These are phyloP conservation scores for Alternaria brassicae DNA, from an alignment of 2,329 filamentous ascomycete genomes.

Conservation along the genomic window DNA sequence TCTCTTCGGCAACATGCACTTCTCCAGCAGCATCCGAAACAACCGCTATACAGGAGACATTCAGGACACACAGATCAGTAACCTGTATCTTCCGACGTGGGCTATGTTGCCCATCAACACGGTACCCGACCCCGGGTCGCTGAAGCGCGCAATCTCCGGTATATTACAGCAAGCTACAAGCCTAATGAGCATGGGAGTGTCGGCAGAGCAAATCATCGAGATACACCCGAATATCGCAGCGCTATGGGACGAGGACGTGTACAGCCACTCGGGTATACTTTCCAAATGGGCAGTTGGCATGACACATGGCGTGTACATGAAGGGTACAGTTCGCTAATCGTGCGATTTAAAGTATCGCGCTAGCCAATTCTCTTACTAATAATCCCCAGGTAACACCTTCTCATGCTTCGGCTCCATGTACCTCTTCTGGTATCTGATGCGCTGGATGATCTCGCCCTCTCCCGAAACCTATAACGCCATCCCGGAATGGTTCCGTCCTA, in stretches of 20 bases:
- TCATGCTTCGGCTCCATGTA: conserved; percentile 37
- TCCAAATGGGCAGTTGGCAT: conserved; percentile 33
- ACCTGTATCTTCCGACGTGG: conserved; percentile 34
- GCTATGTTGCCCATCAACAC: conserved; percentile 35
- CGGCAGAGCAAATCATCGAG: conserved; percentile 24
- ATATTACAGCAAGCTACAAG: conserved; percentile 23
- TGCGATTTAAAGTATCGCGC: background rate
- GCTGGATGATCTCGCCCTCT: conserved; percentile 37
- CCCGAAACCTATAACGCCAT: conserved; percentile 32
- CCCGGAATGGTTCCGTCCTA: conserved; percentile 35
- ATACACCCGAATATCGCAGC: conserved; percentile 32
- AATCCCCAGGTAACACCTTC: conserved; percentile 26
- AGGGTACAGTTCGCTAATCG: conserved; percentile 14
- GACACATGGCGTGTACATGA: conserved; percentile 29
- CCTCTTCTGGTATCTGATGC: conserved; percentile 31
- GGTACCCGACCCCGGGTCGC: conserved; percentile 26
- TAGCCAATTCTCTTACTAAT: background rate
- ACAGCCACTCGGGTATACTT: conserved; percentile 24
- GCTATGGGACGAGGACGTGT: conserved; percentile 29
- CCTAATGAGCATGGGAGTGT: conserved; percentile 19
- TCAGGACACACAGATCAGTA: conserved; percentile 19
- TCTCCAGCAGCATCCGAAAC: conserved; percentile 19
- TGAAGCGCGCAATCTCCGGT: conserved; percentile 16
- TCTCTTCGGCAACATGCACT: conserved; percentile 27
- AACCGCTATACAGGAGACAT: conserved; percentile 19